Conservation (phyloP, 139 green algal genomes). For the Auxenochlorella pyrenoidosa region DNA sequence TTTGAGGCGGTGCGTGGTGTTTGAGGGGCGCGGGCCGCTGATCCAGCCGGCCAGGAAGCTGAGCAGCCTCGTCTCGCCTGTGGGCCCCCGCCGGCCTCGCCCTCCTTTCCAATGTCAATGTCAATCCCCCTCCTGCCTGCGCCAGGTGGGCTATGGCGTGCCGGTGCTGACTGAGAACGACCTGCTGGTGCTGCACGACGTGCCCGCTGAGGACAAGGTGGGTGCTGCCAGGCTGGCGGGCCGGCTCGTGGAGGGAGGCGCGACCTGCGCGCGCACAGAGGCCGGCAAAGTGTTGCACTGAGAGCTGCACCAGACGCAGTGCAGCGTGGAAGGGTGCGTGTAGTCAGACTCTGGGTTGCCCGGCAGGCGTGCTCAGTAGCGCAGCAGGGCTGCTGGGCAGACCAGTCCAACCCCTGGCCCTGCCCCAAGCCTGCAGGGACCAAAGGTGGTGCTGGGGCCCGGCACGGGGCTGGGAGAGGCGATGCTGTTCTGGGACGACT, state of each 20-base stretch:
- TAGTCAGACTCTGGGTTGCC: background rate
- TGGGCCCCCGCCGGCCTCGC: too few relatives aligned
- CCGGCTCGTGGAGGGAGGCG: too few relatives aligned
- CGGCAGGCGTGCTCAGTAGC: background rate
- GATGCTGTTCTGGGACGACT: slow-evolving; percentile 88
- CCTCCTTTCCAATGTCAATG: background rate
- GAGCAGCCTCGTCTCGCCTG: background rate
- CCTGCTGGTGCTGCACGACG: slow-evolving; percentile 72
- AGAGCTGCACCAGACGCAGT: too few relatives aligned
- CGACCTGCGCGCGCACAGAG: too few relatives aligned
- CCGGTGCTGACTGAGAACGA: slow-evolving; percentile 64
- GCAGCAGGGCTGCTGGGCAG: background rate
- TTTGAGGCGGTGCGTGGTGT: slow-evolving; percentile 82
- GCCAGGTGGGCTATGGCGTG: slow-evolving; percentile 83
- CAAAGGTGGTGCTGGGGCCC: slow-evolving; percentile 89
- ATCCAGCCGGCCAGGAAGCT: background rate
- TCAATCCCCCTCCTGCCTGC: background rate
- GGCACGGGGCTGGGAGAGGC: slow-evolving; percentile 92
- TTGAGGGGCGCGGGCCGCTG: background rate
- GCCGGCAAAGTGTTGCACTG: too few relatives aligned
- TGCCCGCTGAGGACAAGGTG: slow-evolving; percentile 49
- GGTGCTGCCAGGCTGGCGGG: background rate
- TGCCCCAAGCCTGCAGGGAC: slow-evolving; percentile 52
- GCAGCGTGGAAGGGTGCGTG: too few relatives aligned
- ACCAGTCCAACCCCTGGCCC: too few relatives aligned